Base-by-base conservation (phyloP, 2,329 filamentous ascomycete genomes). In the Fusarium sororula region DNA sequence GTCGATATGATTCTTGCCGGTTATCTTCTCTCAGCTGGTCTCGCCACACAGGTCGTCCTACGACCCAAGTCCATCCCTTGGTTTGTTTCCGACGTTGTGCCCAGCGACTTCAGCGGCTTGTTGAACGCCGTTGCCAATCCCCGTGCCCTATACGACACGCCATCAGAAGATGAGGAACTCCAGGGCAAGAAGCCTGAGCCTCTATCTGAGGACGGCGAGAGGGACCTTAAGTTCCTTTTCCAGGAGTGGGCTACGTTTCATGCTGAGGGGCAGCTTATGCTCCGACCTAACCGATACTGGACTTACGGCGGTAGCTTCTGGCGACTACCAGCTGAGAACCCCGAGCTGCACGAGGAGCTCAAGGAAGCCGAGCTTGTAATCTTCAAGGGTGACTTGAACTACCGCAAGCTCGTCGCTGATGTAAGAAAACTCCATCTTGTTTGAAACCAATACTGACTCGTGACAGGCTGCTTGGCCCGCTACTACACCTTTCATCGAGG, bases 381-480 rank as follows among this genome's bases (percentile, higher is more conserved):
- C 63, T 98, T 98, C 87, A 99, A 99, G 86, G 96, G 96, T 6
- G 96, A 99, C 81, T 82, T 99, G 76, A 99, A 99, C 84, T 99
- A 98, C 83, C 88, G 96, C 70, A 99, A 99, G 83, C 83, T 99
- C 75, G 95, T 93, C 37, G 93, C 90, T 55, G 96, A 99, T 86
- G 94, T 96, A 84, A 85, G 92, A 69, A 28, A 35, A 15, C 42
- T 8, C 4, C 18, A 5, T 11, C 35, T 14, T 18, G 0, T 8
- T n/a, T 15, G 18, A 38, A 14, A 4, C 7, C 30, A 28, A 45
- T 44, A n/a, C 75, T 78, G 35, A 79, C 51, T 22, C 39, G 47
- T 22, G 37, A 38, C 24, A 83, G 82, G 82, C 82, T 62, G 78
- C 76, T 66, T 99, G 96, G 96, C 91, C 95, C 76, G 88, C 96